These are phyloP conservation scores for Evansstolkia leycettana DNA, from an alignment of 495 filamentous ascomycete species.

Conservation along the genomic window DNA sequence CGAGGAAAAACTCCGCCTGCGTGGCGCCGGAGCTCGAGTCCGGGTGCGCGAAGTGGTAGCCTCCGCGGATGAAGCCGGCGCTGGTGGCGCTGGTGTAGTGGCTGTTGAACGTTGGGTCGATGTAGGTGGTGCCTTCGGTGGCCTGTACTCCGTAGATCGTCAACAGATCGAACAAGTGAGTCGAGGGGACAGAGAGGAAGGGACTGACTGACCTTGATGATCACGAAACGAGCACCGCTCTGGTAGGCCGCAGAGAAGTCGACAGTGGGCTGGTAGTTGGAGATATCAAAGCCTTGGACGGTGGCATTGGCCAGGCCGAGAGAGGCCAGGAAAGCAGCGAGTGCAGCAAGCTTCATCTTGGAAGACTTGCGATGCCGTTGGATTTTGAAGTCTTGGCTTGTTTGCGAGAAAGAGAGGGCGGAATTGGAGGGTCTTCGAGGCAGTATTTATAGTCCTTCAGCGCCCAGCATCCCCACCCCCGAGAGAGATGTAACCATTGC, in stretches of 20 bases:
- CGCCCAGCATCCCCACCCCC: no score
- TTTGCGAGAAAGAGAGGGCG: no score
- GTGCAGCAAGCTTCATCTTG: no score
- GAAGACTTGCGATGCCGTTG: no score
- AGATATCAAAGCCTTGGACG: slow-evolving; percentile 56
- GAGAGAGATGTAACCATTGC: no score
- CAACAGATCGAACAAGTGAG: neutral
- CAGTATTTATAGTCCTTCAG: no score
- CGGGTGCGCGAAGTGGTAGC: slow-evolving; percentile 53
- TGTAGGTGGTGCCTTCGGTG: slow-evolving; percentile 46
- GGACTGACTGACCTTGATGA: slow-evolving; percentile 44
- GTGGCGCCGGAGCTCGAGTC: slow-evolving; percentile 32
- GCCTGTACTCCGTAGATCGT: slow-evolving; percentile 23
- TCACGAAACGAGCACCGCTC: slow-evolving; percentile 51
- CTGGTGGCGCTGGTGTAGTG: slow-evolving; percentile 43
- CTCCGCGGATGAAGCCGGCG: slow-evolving; percentile 47
- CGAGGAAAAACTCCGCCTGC: slow-evolving; percentile 48
- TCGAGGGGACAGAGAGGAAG: neutral
- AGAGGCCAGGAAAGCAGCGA: no score
- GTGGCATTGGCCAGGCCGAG: slow-evolving; percentile 7
- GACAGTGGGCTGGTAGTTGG: slow-evolving; percentile 44
- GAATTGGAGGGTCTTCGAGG: no score
- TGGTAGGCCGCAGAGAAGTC: slow-evolving; percentile 43
- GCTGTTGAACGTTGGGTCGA: slow-evolving; percentile 36
- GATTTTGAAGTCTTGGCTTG: no score